phyloP scores from a whole-genome alignment of 2,329 filamentous ascomycete genomes.

The Arthrinium puccinioides region DNA sequence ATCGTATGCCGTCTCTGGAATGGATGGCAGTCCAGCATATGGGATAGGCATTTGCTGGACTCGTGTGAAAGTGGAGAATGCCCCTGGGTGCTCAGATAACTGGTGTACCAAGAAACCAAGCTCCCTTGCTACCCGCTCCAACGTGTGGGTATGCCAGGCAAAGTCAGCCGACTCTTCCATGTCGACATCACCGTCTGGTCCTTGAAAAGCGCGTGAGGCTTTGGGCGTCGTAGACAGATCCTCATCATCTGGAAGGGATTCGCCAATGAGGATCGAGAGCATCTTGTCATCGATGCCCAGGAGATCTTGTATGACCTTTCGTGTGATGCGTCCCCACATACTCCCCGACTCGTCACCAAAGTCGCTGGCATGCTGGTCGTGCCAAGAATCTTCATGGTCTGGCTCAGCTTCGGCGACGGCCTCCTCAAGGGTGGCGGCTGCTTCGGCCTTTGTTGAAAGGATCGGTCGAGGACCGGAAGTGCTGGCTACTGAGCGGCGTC shows the following conservation, averaged over 20 bases:
- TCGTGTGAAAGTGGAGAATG: constrained; percentile 74
- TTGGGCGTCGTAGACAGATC: constrained; percentile 40
- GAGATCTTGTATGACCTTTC: constrained; percentile 79
- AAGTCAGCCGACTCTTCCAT: constrained; percentile 29
- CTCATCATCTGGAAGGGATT: constrained; percentile 54
- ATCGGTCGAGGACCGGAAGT: background rate
- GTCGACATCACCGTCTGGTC: constrained; percentile 15
- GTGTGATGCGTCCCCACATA: constrained; percentile 74
- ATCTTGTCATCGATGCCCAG: constrained; percentile 85
- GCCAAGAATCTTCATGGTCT: constrained; percentile 35
- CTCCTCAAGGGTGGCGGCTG: constrained; percentile 7
- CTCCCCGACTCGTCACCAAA: constrained; percentile 50
- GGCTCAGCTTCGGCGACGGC: constrained; percentile 29
- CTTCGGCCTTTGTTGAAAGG: background rate
- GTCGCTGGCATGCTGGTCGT: constrained; percentile 39
- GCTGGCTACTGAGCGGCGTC: constrained; percentile 36
- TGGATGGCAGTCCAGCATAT: constrained; percentile 70
- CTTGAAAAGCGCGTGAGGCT: constrained; percentile 26
- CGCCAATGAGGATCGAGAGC: constrained; percentile 81
- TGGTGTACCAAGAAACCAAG: constrained; percentile 78
- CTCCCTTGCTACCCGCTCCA: constrained; percentile 81
- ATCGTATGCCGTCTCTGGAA: constrained; percentile 42
- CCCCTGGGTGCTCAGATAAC: constrained; percentile 77
- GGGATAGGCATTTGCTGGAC: constrained; percentile 59
- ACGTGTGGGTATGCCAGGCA: constrained; percentile 67